Percentiles rank a stretch among this genome's conserved stretches.
phyloP scores from a whole-genome alignment of 257 asterid genomes.

The Paulownia fortunei region DNA sequence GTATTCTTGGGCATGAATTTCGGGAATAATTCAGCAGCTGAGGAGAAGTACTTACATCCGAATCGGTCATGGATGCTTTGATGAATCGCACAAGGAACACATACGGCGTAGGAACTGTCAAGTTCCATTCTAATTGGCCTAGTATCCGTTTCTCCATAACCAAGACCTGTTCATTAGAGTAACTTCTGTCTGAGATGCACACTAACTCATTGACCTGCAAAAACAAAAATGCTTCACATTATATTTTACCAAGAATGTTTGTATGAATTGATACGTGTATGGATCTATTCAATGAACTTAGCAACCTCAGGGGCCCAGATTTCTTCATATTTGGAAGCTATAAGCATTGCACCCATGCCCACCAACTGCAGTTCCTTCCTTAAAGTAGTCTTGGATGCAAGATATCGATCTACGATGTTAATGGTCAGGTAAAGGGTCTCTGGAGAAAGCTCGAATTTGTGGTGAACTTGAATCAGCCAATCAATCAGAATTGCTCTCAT shows the following conservation, averaged over 20 bases:
- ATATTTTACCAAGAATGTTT: background rate
- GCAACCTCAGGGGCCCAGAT: constrained; percentile 93
- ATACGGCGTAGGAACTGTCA: constrained; percentile 84
- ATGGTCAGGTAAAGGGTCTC: constrained; percentile 84
- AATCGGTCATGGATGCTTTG: constrained; percentile 67
- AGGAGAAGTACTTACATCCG: constrained; percentile 40
- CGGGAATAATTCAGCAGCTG: background rate
- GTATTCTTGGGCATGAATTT: background rate
- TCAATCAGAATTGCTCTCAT: constrained; percentile 87
- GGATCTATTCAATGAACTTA: background rate
- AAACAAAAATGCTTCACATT: background rate
- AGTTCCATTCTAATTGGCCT: constrained; percentile 68
- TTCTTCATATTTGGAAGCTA: constrained; percentile 92
- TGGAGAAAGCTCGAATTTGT: constrained; percentile 73
- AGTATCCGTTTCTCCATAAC: constrained; percentile 77
- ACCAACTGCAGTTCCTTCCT: constrained; percentile 75
- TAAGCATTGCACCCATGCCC: constrained; percentile 84
- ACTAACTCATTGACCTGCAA: constrained; percentile 77
- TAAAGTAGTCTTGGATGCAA: constrained; percentile 43
- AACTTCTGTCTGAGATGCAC: constrained; percentile 77
- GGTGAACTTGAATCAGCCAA: constrained; percentile 81
- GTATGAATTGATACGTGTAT: background rate
- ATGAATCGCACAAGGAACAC: constrained; percentile 82
- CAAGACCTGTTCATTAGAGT: constrained; percentile 58
- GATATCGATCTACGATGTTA: constrained; percentile 79